Evolutionary conservation across 1,139 yeast species (phyloP), one percentile per base, ranked within the genome.

Genomic region (Schwanniomyces etchellsii): DNA sequence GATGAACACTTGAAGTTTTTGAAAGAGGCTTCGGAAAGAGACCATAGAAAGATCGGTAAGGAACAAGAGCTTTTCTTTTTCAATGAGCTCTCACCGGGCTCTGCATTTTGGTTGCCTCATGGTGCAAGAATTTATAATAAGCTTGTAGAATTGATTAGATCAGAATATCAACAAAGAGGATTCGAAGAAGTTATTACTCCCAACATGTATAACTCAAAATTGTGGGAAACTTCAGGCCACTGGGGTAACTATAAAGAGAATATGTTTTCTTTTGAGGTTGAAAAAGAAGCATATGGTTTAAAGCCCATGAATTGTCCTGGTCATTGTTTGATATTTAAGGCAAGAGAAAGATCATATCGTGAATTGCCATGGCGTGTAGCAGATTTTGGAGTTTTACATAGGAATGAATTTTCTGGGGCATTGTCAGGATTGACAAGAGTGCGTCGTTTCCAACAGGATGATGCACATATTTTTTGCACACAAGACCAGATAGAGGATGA

Each of bases 301-400:
- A 91, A 91, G 58, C 97, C 98, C 45, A 91, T 91, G 98, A 91
- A 91, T 66, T 89, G 97, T 65, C 98, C 98, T 13, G 97, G 97
- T 30, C 98, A 91, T 60, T 89, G 97, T 69, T 57, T 91, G 41
- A 72, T 91, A 53, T 91, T 84, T 67, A 81, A 81, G 50, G 63
- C 88, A 32, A 78, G 91, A 55, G 95, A 85, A 55, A 79, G 96
- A 58, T 84, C 96, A 2, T 86, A 88, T 64, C 77, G 95, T 51
- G 97, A 91, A 55, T 69, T 91, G 57, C 98, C 98, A 40, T 77
- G 95, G 79, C 79, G 97, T 67, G 88, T 84, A 58, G 93, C 96
- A 42, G 98, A 91, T 59, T 88, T 91, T 57, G 94, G 96, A 52
- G 94, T 89, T 30, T 70, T 91, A 47, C 97, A 91, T 64, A 76